Evolutionary conservation across 495 filamentous ascomycete species (phyloP).

Genomic region (Tuber borchii): DNA sequence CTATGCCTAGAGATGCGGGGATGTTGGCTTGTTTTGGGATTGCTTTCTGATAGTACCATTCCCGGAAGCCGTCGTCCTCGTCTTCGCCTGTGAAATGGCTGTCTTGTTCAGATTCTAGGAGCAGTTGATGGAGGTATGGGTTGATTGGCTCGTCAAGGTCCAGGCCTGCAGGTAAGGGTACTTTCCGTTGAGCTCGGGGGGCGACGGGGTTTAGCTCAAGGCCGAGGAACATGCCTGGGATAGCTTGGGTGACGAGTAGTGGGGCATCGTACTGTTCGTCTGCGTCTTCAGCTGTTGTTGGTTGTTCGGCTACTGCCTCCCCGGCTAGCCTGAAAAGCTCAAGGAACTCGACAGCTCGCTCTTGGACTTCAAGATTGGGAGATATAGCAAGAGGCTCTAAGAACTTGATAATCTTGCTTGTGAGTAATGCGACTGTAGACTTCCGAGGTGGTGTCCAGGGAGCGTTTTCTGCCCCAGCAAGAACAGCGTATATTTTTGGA

Average conservation of each 20-base stretch:
- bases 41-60: conserved; percentile 63
- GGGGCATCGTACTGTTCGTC: conserved; percentile 58
- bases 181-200: conserved; percentile 71
- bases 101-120: conserved; percentile 55
- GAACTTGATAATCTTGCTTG: conserved; percentile 72
- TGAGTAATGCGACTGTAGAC: conserved; percentile 63
- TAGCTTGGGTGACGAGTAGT: conserved; percentile 73
- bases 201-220: conserved; percentile 90
- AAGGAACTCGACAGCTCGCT: conserved; percentile 82
- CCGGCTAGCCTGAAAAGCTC: conserved; percentile 78
- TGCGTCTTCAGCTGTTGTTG: conserved; percentile 47
- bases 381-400: conserved; percentile 70
- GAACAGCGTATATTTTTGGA: conserved; percentile 70
- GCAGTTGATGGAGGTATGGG: conserved; percentile 57
- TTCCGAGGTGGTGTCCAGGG: conserved; percentile 61
- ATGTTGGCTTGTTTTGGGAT: conserved; percentile 25
- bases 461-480: conserved; percentile 53
- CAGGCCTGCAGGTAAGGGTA: conserved; percentile 67
- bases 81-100: conserved; percentile 43
- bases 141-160: conserved; percentile 78
- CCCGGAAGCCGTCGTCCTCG: conserved; percentile 59
- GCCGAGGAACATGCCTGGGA: conserved; percentile 77
- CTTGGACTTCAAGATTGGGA: conserved; percentile 89
- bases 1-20: conserved; percentile 46
- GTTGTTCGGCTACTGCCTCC: conserved; percentile 67